Percentiles rank a stretch among this genome's conserved stretches.
Evolutionary conservation across 306 rosid species (phyloP).

Genomic region (Sechiopsis laciniata): DNA sequence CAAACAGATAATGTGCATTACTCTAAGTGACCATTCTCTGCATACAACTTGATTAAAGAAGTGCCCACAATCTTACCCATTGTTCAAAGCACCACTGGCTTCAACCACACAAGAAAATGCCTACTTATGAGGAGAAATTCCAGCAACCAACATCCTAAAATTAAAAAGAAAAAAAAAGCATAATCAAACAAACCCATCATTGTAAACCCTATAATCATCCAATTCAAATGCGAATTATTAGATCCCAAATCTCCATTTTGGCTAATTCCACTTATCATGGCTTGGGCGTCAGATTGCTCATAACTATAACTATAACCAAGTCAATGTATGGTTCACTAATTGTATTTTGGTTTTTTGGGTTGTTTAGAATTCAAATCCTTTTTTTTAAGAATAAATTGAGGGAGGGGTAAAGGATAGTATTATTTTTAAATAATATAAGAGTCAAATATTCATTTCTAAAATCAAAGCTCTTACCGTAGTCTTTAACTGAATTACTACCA

Average conservation of each 20-base stretch:
- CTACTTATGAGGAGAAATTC: constrained; percentile 65
- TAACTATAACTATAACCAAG: too few relatives aligned
- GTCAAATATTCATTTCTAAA: too few relatives aligned
- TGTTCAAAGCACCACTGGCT: constrained; percentile 62
- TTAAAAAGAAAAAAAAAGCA: constrained; percentile 45
- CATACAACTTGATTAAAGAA: constrained; percentile 60
- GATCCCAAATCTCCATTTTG: constrained; percentile 28
- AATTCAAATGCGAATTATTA: constrained; percentile 59
- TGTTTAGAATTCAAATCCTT: too few relatives aligned
- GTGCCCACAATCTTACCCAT: constrained; percentile 53
- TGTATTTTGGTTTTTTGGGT: too few relatives aligned
- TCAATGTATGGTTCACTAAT: too few relatives aligned
- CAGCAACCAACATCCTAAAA: constrained; percentile 66
- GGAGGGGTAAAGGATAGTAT: too few relatives aligned
- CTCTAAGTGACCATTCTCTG: constrained; percentile 45
- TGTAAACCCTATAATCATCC: constrained; percentile 67
- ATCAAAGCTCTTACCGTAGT: too few relatives aligned
- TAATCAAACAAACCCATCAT: constrained; percentile 47
- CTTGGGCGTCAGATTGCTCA: too few relatives aligned
- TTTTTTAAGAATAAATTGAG: too few relatives aligned
- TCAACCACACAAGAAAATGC: constrained; percentile 72
- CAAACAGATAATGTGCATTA: constrained; percentile 57
- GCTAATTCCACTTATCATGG: constrained; percentile 28
- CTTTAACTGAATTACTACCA: too few relatives aligned
- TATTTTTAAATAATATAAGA: too few relatives aligned